Evolutionary conservation across 2,329 filamentous ascomycete species (phyloP).

Genomic region (Apiospora malaysiana): DNA sequence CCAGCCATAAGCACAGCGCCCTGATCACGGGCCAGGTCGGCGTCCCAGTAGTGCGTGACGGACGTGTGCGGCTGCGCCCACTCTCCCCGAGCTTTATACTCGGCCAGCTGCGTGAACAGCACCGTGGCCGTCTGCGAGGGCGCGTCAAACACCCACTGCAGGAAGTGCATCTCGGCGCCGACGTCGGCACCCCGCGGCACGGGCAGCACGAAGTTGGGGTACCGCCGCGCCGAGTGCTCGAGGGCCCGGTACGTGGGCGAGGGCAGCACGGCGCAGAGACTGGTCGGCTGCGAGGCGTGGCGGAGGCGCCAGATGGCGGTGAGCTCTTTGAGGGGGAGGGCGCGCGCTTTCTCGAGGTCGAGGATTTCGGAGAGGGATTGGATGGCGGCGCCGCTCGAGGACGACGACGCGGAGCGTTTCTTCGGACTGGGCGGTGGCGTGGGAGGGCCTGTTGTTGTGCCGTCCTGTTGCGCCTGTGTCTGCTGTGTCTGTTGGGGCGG

Average conservation of each 20-base stretch:
- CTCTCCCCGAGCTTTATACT: conserved; percentile 90
- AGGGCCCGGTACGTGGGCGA: conserved; percentile 76
- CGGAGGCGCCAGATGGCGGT: conserved; percentile 89
- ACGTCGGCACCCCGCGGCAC: conserved; percentile 67
- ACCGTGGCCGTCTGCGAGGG: conserved; percentile 71
- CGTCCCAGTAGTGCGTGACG: conserved; percentile 86
- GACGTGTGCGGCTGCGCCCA: conserved; percentile 93
- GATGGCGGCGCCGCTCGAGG: conserved; percentile 36
- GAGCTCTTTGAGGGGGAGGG: conserved; percentile 80
- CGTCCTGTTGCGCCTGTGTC: conserved; percentile 41
- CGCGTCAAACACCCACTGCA: conserved; percentile 92
- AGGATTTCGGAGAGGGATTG: conserved; percentile 63
- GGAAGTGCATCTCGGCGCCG: conserved; percentile 91
- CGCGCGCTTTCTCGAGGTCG: conserved; percentile 77
- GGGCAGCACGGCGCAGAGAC: conserved; percentile 85
- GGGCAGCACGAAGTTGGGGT: conserved; percentile 91
- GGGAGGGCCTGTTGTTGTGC: conserved; percentile 30
- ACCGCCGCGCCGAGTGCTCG: conserved; percentile 69
- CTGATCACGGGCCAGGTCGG: conserved; percentile 66
- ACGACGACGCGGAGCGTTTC: conserved; percentile 23
- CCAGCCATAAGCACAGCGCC: conserved; percentile 88
- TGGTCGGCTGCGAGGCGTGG: conserved; percentile 73
- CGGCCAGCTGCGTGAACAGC: conserved; percentile 91
- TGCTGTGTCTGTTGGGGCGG: conserved; percentile 26
- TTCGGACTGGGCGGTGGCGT: conserved; percentile 29